Conservation (phyloP, 1,139 yeast species). For the Candida freyschussii region DNA sequence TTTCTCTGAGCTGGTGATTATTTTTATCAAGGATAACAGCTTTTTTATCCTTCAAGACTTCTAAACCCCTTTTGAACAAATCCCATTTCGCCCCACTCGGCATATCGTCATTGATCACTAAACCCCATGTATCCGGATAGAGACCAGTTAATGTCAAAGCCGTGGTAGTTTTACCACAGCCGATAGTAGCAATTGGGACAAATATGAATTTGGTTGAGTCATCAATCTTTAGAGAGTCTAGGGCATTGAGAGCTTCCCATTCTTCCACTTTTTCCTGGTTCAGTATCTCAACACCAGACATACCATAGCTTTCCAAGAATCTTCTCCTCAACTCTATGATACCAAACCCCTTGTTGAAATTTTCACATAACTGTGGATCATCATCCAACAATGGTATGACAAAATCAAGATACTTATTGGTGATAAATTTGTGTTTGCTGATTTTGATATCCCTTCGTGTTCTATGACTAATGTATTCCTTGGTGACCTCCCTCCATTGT, state of each 20-base stretch:
- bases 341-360: conserved; percentile 58
- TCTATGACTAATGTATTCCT: conserved; percentile 45
- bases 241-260: conserved; percentile 29
- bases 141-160: conserved; percentile 54
- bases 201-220: conserved; percentile 50
- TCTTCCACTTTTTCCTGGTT: conserved; percentile 32
- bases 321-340: conserved; percentile 64
- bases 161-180: conserved; percentile 93
- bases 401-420: conserved; percentile 65
- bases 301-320: conserved; percentile 47
- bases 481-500: conserved; percentile 85
- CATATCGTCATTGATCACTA: conserved; percentile 83
- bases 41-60: conserved; percentile 32
- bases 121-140: conserved; percentile 58
- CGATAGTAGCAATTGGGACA: conserved; percentile 84
- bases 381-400: conserved; percentile 48
- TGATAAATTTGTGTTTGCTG: conserved; percentile 52
- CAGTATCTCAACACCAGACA: conserved; percentile 41
- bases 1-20: conserved; percentile 67
- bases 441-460: conserved; percentile 39
- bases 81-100: conserved; percentile 39
- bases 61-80: conserved; percentile 48
- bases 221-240: conserved; percentile 29
- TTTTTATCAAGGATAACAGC: conserved; percentile 80
- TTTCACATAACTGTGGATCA: conserved; percentile 40